A percentile compares a stretch with the other conserved stretches of the same genome.
These are phyloP conservation scores for Pestalotiopsis fici DNA, from an alignment of 2,329 filamentous ascomycete species.

Conservation along the genomic window DNA sequence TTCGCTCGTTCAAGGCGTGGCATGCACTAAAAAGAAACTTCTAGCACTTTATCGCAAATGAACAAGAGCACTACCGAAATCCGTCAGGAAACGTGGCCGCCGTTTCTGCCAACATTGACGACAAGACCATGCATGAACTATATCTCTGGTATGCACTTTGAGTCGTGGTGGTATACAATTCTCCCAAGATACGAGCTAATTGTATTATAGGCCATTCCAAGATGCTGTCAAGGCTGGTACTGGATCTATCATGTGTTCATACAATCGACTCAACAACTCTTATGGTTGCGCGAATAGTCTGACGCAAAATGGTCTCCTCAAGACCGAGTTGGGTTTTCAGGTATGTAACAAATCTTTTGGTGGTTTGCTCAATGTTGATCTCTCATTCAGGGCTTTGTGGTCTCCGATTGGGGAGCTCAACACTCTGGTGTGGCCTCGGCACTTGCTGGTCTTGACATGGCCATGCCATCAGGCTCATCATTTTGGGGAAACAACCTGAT, in stretches of 20 bases:
- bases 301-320: slow-evolving; percentile 67
- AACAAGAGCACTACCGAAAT: slow-evolving; percentile 74
- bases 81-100: slow-evolving; percentile 53
- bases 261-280: slow-evolving; percentile 72
- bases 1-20: too few species aligned
- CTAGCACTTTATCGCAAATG: slow-evolving; percentile 66
- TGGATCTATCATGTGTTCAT: slow-evolving; percentile 61
- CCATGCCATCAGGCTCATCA: slow-evolving; percentile 55
- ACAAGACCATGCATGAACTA: slow-evolving; percentile 60
- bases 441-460: slow-evolving; percentile 70
- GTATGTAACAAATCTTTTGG: slow-evolving; percentile 18
- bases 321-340: slow-evolving; percentile 59
- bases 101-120: slow-evolving; percentile 58
- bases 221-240: slow-evolving; percentile 59
- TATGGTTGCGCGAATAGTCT: slow-evolving; percentile 72
- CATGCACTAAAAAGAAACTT: background rate
- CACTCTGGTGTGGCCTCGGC: slow-evolving; percentile 63
- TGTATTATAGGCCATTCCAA: background rate
- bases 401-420: slow-evolving; percentile 69
- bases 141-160: slow-evolving; percentile 58
- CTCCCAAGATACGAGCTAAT: background rate
- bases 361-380: background rate
- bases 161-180: background rate
- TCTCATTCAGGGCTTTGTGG: slow-evolving; percentile 55
- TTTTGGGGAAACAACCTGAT: slow-evolving; percentile 56